These are phyloP conservation scores for Saussurea involucrata DNA, from an alignment of 129 eudicot genomes.

Conservation along the genomic window DNA sequence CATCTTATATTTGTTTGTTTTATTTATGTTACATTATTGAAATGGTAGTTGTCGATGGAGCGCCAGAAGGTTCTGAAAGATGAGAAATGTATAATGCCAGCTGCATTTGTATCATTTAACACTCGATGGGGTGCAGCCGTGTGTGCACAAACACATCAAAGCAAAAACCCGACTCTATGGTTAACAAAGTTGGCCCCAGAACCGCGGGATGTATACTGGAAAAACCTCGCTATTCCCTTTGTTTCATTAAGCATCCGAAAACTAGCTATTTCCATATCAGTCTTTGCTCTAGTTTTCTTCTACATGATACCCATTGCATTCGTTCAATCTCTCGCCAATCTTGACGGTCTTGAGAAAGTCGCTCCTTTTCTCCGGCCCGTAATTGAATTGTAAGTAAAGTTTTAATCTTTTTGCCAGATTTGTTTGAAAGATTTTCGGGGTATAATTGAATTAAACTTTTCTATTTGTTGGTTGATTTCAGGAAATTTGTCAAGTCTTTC, in stretches of 20 bases:
- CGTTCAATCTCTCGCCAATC: conserved; percentile 94
- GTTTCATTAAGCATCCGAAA: conserved; percentile 81
- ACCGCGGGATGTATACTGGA: conserved; percentile 94
- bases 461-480: conserved; percentile 32
- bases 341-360: conserved; percentile 83
- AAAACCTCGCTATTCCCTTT: conserved; percentile 84
- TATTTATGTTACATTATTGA: too few species aligned
- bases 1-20: too few species aligned
- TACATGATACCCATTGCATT: conserved; percentile 99
- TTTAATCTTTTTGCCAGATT: neutral
- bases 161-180: conserved; percentile 94
- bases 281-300: conserved; percentile 87
- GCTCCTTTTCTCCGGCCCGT: conserved; percentile 93
- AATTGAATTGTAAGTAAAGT: conserved; percentile 70
- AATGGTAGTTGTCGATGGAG: conserved; percentile 73
- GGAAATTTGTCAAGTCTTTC: conserved; percentile 79
- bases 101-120: conserved; percentile 89
- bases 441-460: neutral
- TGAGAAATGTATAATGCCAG: conserved; percentile 66
- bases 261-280: conserved; percentile 61
- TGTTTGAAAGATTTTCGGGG: neutral
- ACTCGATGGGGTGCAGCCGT: conserved; percentile 97
- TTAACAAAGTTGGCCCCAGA: conserved; percentile 98
- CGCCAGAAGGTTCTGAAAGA: conserved; percentile 77
- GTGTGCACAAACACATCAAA: conserved; percentile 98